These are phyloP conservation scores for Picea glauca DNA, from an alignment of 75 land plant genomes.

Conservation along the genomic window DNA sequence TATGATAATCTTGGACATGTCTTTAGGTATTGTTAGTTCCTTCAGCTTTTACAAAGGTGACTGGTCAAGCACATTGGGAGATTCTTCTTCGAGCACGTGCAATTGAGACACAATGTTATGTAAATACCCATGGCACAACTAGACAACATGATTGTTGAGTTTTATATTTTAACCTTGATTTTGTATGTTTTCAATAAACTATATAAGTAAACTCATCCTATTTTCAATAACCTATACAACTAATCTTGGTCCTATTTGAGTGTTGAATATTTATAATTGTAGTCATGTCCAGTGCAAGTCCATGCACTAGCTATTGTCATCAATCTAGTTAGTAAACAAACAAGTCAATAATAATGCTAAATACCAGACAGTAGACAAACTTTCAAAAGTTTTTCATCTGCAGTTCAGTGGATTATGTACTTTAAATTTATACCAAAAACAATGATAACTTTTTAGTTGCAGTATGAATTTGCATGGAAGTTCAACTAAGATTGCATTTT, in stretches of 20 bases:
- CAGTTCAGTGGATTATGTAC: not conserved
- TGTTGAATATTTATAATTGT: not conserved
- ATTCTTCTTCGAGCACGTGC: constrained; percentile 97
- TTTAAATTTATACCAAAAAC: not conserved
- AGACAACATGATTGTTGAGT: constrained; percentile 7
- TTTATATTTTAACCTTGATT: not conserved
- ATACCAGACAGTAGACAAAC: not conserved
- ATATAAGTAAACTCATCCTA: not conserved
- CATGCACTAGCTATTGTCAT: not conserved
- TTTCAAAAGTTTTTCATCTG: not conserved
- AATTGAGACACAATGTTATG: constrained; percentile 98
- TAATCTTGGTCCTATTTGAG: not conserved
- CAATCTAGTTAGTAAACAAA: not conserved
- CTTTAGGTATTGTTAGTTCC: constrained; percentile 86
- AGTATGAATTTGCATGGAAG: not conserved
- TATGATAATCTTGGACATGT: not conserved
- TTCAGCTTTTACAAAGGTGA: constrained; percentile 85
- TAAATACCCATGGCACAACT: constrained; percentile 22
- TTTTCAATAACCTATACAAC: not conserved
- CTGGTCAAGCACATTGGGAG: constrained; percentile 99
- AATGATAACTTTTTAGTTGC: not conserved
- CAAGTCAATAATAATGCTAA: not conserved
- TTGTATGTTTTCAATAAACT: not conserved
- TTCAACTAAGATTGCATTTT: not conserved
- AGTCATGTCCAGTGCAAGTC: not conserved